Percentiles rank a stretch among this genome's conserved stretches.
Evolutionary conservation across 2,329 filamentous ascomycete genomes (phyloP).

Genomic region (Aquanectria penicillioides): DNA sequence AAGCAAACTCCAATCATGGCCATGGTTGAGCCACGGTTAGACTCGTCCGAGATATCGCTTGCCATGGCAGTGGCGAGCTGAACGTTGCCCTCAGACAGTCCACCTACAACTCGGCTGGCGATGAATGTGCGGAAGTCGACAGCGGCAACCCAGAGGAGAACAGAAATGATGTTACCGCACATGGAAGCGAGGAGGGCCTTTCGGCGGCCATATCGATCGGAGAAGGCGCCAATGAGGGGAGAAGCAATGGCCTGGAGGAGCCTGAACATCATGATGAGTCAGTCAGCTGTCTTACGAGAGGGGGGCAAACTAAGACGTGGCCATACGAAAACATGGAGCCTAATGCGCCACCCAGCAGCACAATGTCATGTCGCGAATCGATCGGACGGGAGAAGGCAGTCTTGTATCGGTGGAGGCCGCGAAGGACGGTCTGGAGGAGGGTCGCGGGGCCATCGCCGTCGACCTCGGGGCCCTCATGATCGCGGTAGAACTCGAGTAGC

Average conservation of each 20-base stretch:
- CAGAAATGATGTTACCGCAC: slow-evolving; percentile 91
- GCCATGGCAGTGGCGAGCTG: slow-evolving; percentile 97
- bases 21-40: slow-evolving; percentile 89
- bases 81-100: slow-evolving; percentile 95
- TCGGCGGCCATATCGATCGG: slow-evolving; percentile 87
- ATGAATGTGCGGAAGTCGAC: slow-evolving; percentile 96
- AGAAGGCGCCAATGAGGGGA: slow-evolving; percentile 88
- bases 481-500: slow-evolving; percentile 94
- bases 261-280: slow-evolving; percentile 52
- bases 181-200: slow-evolving; percentile 91
- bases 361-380: slow-evolving; percentile 96
- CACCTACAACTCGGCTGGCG: slow-evolving; percentile 90
- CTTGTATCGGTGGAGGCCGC: slow-evolving; percentile 93
- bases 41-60: slow-evolving; percentile 91
- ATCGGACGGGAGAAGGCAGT: slow-evolving; percentile 91
- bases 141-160: slow-evolving; percentile 92
- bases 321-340: slow-evolving; percentile 85
- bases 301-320: not conserved
- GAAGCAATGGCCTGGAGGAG: slow-evolving; percentile 92
- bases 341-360: slow-evolving; percentile 90
- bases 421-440: slow-evolving; percentile 81
- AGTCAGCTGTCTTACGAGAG: slow-evolving; percentile 12
- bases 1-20: slow-evolving; percentile 96
- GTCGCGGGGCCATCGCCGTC: slow-evolving; percentile 63
- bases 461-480: slow-evolving; percentile 73